Percentiles rank a stretch among this genome's conserved stretches.
These are phyloP conservation scores for Astrephomene gubernaculifera DNA, from an alignment of 139 green algal genomes.

Conservation along the genomic window DNA sequence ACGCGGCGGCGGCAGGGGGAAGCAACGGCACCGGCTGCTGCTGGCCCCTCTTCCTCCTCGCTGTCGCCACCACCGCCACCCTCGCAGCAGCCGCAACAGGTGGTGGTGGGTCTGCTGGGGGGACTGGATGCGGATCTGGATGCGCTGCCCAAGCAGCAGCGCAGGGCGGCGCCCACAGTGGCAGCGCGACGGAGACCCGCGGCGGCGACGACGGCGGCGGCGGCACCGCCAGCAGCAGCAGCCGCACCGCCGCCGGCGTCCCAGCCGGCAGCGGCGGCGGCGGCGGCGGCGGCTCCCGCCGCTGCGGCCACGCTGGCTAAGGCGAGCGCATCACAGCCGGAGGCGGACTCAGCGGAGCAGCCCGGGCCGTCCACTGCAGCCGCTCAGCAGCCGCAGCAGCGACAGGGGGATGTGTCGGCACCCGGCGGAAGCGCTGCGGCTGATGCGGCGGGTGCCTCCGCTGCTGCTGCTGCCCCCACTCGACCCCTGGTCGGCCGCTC, in stretches of 20 bases:
- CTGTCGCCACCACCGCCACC: not conserved
- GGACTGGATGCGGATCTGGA: constrained; percentile 13
- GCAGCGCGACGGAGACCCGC: not conserved
- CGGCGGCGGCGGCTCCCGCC: not conserved
- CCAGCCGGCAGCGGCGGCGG: not conserved
- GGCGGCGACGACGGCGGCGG: not conserved
- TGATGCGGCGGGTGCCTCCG: too few relatives aligned
- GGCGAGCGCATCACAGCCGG: too few relatives aligned
- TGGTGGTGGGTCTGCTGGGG: not conserved
- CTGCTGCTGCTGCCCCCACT: too few relatives aligned
- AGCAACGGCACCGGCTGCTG: not conserved
- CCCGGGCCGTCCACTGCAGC: not conserved
- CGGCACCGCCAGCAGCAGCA: not conserved
- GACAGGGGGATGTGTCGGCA: too few relatives aligned
- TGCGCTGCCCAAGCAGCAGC: constrained; percentile 31
- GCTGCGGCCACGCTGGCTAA: not conserved
- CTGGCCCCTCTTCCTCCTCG: not conserved
- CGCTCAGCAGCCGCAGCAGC: not conserved
- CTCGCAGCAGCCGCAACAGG: not conserved
- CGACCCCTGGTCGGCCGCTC: too few relatives aligned
- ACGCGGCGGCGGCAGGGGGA: not conserved
- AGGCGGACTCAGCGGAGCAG: too few relatives aligned
- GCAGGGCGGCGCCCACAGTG: constrained; percentile 4
- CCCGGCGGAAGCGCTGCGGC: too few relatives aligned
- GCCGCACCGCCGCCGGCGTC: not conserved